Base-by-base conservation (phyloP, 345 rosid genomes). In the Bruguiera parviflora region DNA sequence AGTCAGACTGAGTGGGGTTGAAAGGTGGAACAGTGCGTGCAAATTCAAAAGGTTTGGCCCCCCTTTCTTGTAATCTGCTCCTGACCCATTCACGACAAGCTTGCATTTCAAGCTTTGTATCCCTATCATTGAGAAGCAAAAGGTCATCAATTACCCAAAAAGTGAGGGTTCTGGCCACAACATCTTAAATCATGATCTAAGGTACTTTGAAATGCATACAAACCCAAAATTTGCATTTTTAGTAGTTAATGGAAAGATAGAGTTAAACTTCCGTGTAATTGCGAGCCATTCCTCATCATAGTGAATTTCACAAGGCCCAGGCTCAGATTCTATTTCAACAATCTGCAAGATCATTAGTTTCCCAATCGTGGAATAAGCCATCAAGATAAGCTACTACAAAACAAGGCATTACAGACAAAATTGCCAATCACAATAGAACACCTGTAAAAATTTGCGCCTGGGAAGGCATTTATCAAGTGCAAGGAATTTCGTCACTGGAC, bases 261-360 rank as follows among this genome's bases (percentile, higher is more conserved):
- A 73, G 75, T 95, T 88, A 82, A 85, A 85, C 69, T 78, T 85
- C 71, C 75, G 71, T 28, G 94, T 95, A 64, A 90, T 80, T 29
- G 91, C 88, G 19, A 88, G 80, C 96, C 98, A 95, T 72, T 95
- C 98, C 82, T 90, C 96, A 33, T 92, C 99, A 61, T 88, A 92
- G 60, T 83, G 81, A 77, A 95, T 65, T 76, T 88, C 89, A 63
- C 74, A 82, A 35, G 91, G 93, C 70, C 93, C 96, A 58, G 91
- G 88, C 71, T 73, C 93, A 27, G 92, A 89, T 65, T 95, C 96
- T 59, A 95, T 72, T 59, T 89, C 96, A 74, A 92, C 72, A 72
- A 95, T 80, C 98, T 92, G 74, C 61, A 70, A 69, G 39, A 59
- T 60, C 58, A 73, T 49, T 24, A 55, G 64, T 27, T 37, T 18